phyloP scores from a whole-genome alignment of 305 asterid species.

The Fraxinus ornus region DNA sequence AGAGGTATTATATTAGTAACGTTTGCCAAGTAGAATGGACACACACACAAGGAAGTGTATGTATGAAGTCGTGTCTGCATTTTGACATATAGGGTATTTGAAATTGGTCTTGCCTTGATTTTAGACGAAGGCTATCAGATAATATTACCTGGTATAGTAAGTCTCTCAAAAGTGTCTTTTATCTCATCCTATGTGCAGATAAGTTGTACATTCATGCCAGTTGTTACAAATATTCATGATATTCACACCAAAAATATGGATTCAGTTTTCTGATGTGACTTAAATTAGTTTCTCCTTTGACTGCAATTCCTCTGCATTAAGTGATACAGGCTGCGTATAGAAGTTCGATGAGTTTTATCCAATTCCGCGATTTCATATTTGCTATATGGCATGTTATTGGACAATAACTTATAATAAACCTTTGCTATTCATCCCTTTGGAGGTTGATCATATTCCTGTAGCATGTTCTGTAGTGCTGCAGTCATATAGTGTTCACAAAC shows the following conservation, averaged over 20 bases:
- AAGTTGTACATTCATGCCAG: not conserved
- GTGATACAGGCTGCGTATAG: not conserved
- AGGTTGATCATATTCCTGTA: not conserved
- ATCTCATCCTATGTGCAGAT: not conserved
- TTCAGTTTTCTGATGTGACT: not conserved
- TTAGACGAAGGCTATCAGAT: not conserved
- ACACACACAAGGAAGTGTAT: not conserved
- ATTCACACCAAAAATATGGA: not conserved
- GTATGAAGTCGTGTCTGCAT: not conserved
- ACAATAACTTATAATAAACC: not conserved
- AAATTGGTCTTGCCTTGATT: not conserved
- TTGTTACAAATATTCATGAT: not conserved
- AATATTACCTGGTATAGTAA: not conserved
- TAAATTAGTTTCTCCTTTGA: not conserved
- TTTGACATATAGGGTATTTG: not conserved
- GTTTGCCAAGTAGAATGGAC: not conserved
- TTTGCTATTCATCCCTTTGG: not conserved
- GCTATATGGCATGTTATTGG: not conserved
- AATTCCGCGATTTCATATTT: not conserved
- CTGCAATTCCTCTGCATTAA: not conserved
- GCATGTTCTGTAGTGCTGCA: not conserved
- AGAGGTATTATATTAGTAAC: conserved; percentile 51
- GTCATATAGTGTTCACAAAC: not conserved
- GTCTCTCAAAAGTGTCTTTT: not conserved
- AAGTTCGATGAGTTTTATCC: not conserved